Percentiles rank a stretch among this genome's conserved stretches.
These are phyloP conservation scores for Coemansia sp. DNA, from an alignment of 192 early-diverging fungal species.

Conservation along the genomic window DNA sequence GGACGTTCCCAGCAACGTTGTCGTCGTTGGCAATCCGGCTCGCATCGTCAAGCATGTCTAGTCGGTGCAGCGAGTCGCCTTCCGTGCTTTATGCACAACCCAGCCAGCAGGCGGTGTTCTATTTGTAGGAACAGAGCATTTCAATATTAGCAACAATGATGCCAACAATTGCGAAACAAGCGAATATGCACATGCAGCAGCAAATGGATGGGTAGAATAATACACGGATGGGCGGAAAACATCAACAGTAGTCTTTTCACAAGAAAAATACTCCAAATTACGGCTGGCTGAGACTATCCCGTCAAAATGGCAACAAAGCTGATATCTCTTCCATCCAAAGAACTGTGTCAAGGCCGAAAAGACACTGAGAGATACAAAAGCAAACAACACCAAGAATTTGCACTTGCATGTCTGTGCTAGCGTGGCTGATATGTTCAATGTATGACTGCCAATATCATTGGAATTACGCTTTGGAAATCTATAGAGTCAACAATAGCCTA, in stretches of 20 bases:
- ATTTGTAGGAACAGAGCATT: not conserved
- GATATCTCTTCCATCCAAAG: not conserved
- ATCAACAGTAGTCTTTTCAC: not conserved
- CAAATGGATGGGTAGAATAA: not conserved
- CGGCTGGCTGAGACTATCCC: not conserved
- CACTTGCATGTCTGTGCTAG: not conserved
- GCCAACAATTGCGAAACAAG: not conserved
- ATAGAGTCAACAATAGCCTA: not conserved
- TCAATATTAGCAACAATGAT: not conserved
- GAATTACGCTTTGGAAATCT: not conserved
- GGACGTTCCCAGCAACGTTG: constrained; percentile 71
- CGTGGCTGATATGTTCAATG: not conserved
- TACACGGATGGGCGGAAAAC: not conserved
- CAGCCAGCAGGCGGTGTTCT: constrained; percentile 5
- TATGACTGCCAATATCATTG: too few species aligned
- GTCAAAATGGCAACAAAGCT: too few species aligned
- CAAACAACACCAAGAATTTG: not conserved
- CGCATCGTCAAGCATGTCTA: constrained; percentile 63
- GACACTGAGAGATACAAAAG: not conserved
- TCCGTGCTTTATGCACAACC: not conserved
- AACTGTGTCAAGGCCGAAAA: not conserved
- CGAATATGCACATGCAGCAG: not conserved
- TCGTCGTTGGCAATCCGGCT: constrained; percentile 89
- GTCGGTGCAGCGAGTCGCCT: not conserved
- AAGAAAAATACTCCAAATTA: not conserved